Evolutionary conservation across 495 filamentous ascomycete genomes (phyloP), one percentile per base, ranked within the genome.

Genomic region (Aspergillus conjunctus): DNA sequence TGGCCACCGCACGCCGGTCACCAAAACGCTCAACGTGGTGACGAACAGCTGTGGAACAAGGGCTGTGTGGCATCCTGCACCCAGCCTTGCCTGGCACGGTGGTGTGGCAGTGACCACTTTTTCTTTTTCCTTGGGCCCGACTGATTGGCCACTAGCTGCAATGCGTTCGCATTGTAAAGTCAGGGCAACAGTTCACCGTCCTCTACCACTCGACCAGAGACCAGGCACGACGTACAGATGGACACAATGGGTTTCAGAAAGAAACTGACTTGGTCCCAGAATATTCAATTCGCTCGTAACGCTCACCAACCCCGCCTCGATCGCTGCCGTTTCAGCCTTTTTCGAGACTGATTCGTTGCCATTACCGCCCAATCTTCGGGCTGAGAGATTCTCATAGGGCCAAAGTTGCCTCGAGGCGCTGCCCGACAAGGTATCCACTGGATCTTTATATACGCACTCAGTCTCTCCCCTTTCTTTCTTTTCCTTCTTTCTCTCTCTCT

Each of bases 331-430:
- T 61, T 51, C 61, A 60, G 17, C 33, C 22, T 32, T 50, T 32
- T 50, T 26, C 43, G 54, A 58, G 62, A 58, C 31, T 66, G 63
- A 68, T 68, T 68, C 63, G 61, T 59, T 51, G 52, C 54, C 60
- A 37, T 66, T 69, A 59, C 54, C 67, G 67, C 67, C 67, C 67
- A 69, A 67, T 58, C 44, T 49, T 33, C 48, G 54, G 54, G 52
- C 56, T 50, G 45, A 57, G 45, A 57, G 61, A 53, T 56, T 51
- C 66, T 66, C 60, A 68, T 68, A 66, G 66, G 63, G 63, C 66
- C 60, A 60, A 51, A 58, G 7, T 55, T 46, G 31, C 50, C 45
- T 31, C 52, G 50, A 61, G 54, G 61, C 64, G 67, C 67, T 69
- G 67, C 64, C 67, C 67, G 56, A 68, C 64, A 56, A 58, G 57